These are phyloP conservation scores for Platismatia glauca DNA, from an alignment of 495 filamentous ascomycete species.

Conservation along the genomic window DNA sequence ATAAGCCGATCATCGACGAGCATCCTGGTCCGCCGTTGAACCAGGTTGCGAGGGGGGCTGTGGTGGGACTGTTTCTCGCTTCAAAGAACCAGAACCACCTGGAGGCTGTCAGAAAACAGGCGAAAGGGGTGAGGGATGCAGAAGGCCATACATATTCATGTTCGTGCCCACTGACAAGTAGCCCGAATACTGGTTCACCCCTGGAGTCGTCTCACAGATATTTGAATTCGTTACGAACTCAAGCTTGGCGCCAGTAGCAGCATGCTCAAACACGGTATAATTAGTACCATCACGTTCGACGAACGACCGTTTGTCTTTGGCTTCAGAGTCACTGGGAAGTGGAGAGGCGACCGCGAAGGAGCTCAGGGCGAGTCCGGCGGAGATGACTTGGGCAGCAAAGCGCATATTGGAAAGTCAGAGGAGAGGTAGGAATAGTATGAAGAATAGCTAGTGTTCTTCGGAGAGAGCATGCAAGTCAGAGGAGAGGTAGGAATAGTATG, in stretches of 20 bases:
- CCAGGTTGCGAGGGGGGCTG: slow-evolving; percentile 44
- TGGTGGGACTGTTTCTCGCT: slow-evolving; percentile 39
- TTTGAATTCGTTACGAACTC: slow-evolving; percentile 49
- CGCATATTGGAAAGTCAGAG: slow-evolving; percentile 11
- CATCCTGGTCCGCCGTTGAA: slow-evolving; percentile 51
- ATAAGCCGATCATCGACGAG: slow-evolving; percentile 47
- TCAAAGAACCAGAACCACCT: slow-evolving; percentile 35
- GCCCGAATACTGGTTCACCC: slow-evolving; percentile 48
- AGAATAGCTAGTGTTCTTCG: no score
- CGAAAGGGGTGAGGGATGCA: neutral
- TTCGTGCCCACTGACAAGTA: slow-evolving; percentile 45
- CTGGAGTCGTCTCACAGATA: slow-evolving; percentile 47
- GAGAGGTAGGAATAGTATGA: neutral
- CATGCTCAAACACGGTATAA: slow-evolving; percentile 46
- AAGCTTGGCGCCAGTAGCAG: slow-evolving; percentile 40
- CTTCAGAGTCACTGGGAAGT: slow-evolving; percentile 3
- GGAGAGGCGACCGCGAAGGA: slow-evolving; percentile 26
- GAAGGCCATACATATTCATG: slow-evolving; percentile 40
- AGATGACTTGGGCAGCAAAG: slow-evolving; percentile 14
- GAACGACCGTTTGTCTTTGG: slow-evolving; percentile 36
- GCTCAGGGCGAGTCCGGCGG: slow-evolving; percentile 20
- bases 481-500: neutral
- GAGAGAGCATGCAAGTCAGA: no score
- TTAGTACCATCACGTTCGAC: slow-evolving; percentile 36
- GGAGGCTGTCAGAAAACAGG: neutral